These are phyloP conservation scores for Eragrostis curvula DNA, from an alignment of 176 grass and related monocot genomes.

Conservation along the genomic window DNA sequence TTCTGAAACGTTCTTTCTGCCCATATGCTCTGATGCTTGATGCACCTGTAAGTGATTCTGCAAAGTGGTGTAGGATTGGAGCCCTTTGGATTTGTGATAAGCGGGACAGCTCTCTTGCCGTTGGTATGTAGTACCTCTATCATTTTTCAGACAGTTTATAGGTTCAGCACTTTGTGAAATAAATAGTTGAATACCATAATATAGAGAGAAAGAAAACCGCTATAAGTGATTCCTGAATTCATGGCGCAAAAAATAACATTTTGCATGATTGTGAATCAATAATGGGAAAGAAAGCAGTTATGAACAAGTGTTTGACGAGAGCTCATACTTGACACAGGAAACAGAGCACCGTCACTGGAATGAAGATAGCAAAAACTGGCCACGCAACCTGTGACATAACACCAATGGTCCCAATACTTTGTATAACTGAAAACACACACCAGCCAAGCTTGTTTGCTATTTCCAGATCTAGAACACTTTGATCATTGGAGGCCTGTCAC, in stretches of 20 bases:
- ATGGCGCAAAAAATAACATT: not conserved
- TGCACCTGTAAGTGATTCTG: conserved; percentile 85
- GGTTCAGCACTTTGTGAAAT: conserved; percentile 36
- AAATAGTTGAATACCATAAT: not conserved
- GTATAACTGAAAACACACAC: conserved; percentile 85
- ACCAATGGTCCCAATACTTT: conserved; percentile 77
- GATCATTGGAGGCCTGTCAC: conserved; percentile 82
- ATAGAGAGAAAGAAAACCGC: conserved; percentile 26
- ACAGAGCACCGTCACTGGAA: conserved; percentile 84
- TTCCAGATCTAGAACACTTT: conserved; percentile 90
- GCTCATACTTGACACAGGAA: conserved; percentile 76
- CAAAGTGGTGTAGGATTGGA: conserved; percentile 97
- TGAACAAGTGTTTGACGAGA: conserved; percentile 8
- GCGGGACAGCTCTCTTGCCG: conserved; percentile 86
- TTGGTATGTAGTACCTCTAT: conserved; percentile 95
- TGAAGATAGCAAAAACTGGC: conserved; percentile 90
- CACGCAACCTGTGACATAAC: conserved; percentile 99
- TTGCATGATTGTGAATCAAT: not conserved
- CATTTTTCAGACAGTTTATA: conserved; percentile 35
- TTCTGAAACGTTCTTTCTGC: conserved; percentile 82
- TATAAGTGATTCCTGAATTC: conserved; percentile 17
- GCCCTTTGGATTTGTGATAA: conserved; percentile 89
- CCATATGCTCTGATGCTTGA: conserved; percentile 90
- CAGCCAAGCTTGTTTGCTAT: conserved; percentile 78
- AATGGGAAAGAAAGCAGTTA: conserved; percentile 13